A percentile compares a stretch with the other conserved stretches of the same genome.
Conservation (phyloP, 2,329 filamentous ascomycete species). For the Cryphonectria radicalis region DNA sequence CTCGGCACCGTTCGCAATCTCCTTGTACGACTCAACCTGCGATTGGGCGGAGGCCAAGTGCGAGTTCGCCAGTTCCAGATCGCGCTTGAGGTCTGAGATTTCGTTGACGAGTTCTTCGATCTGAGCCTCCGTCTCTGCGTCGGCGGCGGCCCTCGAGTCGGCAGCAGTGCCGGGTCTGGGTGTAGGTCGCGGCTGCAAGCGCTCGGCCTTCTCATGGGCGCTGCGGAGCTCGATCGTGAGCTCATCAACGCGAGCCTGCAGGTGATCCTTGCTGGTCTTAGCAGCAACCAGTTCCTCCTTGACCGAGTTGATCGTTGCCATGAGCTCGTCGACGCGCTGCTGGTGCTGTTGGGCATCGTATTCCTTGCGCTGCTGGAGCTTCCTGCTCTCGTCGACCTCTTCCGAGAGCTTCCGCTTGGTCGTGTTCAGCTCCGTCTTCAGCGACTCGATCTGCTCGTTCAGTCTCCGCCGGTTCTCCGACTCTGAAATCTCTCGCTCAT, state of each 20-base stretch:
- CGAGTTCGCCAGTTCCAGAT: conserved; percentile 78
- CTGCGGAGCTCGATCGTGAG: conserved; percentile 84
- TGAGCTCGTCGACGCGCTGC: conserved; percentile 90
- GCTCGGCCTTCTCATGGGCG: conserved; percentile 83
- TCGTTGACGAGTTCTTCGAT: conserved; percentile 83
- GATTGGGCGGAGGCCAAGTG: conserved; percentile 82
- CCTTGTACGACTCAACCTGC: conserved; percentile 85
- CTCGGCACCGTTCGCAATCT: conserved; percentile 84
- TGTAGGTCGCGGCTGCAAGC: conserved; percentile 79
- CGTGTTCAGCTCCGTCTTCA: conserved; percentile 78
- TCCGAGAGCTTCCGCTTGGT: conserved; percentile 83
- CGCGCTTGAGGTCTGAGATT: conserved; percentile 82
- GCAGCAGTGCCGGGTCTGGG: conserved; percentile 55
- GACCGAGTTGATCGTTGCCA: conserved; percentile 75
- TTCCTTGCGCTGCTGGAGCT: conserved; percentile 81
- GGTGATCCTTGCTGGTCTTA: conserved; percentile 86
- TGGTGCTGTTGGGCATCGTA: conserved; percentile 88
- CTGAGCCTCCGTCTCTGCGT: conserved; percentile 56
- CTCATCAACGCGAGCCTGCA: conserved; percentile 88
- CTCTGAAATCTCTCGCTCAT: conserved; percentile 86
- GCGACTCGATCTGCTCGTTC: conserved; percentile 74
- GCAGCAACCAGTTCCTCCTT: conserved; percentile 85
- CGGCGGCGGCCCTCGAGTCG: conserved; percentile 45
- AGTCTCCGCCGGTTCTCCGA: conserved; percentile 80
- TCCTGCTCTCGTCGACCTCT: conserved; percentile 83